Base-by-base conservation (phyloP, 169 alveolate species). In the Plasmodium blacklocki region DNA sequence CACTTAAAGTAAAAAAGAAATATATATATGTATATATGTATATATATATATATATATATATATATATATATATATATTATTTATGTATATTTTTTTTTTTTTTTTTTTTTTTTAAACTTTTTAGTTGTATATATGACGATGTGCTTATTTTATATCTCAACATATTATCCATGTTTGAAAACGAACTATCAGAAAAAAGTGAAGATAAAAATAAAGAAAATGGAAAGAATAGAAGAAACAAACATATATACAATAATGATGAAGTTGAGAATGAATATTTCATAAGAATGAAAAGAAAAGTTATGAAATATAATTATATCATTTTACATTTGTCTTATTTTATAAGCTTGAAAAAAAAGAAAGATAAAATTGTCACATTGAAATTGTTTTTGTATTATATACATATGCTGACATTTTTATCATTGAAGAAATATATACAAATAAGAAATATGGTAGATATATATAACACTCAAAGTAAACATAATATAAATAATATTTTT, bases 251-350 rank as follows among this genome's bases (percentile, higher is more conserved):
- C 47, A 11, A 15, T 5, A 15, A 64, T 0, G 19, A 63, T 12
- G 67, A 63, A 47, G 43, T 58, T 21, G 71, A 76, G 15, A 19
- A 19, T 32, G 56, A 50, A 3, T 56, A 26, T 12, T n/a, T 54
- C 23, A 49, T 70, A 5, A 39, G 32, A 43, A 19, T 68, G 39
- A 63, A 75, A 11, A 45, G n/a, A 58, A 49, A 43, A 26, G n/a
- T 54, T 15, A 12, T 68, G 15, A 14, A 19, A 14, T 68, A 68
- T 39, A 68, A 63, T 62, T 80, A 80, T 43, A 80, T 80, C 23
- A 80, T 80, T 63, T 56, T 72, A 2, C 90, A 80, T 43, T 18
- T 80, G 26, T 52, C 90, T 14, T 80, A 68, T 68, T 80, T 80
- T 60, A 26, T 80, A 12, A 29, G 85, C 14, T 43, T 80, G 56